Evolutionary conservation across 2,329 filamentous ascomycete species (phyloP), one percentile per base, ranked within the genome.

Genomic region (Ophiosphaerella korrae): DNA sequence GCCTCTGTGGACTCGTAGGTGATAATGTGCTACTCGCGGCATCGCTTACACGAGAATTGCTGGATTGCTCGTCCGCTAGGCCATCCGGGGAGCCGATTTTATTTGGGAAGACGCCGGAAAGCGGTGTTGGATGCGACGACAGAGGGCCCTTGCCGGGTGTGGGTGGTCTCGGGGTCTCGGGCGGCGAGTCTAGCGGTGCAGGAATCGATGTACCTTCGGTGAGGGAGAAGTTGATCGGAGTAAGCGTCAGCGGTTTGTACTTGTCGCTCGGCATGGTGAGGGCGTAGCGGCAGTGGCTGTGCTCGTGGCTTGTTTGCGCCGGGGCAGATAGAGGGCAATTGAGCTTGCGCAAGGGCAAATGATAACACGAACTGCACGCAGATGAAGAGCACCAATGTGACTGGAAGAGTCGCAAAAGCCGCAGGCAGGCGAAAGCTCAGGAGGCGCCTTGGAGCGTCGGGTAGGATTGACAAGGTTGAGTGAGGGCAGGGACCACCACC

Each of bases 131-230:
- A 54, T 76, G 74, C 48, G 74, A 76, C 11, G 72, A 73, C 24
- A 76, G 70, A 29, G 73, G 73, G 9, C 73, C 74, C 45, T 66
- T 64, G 35, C 71, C 71, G 23, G 70, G 70, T 35, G 72, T 74
- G 8, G 72, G 72, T 14, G 71, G 72, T 29, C 72, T 72, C 21
- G 71, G 71, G 11, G 69, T 67, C 13, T 70, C 63, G 45, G 73
- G 73, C 39, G 74, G 74, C 36, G 72, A 73, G 53, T 74, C 72
- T 50, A 57, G 71, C 40, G 74, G 74, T 29, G 74, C 72, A 33
- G 73, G 74, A 57, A 75, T 75, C 46, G 69, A 66, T 42, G 74
- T 75, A 50, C 74, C 74, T 38, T 74, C 73, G 32, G 74, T 76
- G 47, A 75, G 69, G 39, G 73, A 75, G 67, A 75, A 74, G 58